Percentiles rank a stretch among this genome's conserved stretches.
Conservation (phyloP, 2,329 filamentous ascomycete genomes). For the Neofusicoccum sp. region DNA sequence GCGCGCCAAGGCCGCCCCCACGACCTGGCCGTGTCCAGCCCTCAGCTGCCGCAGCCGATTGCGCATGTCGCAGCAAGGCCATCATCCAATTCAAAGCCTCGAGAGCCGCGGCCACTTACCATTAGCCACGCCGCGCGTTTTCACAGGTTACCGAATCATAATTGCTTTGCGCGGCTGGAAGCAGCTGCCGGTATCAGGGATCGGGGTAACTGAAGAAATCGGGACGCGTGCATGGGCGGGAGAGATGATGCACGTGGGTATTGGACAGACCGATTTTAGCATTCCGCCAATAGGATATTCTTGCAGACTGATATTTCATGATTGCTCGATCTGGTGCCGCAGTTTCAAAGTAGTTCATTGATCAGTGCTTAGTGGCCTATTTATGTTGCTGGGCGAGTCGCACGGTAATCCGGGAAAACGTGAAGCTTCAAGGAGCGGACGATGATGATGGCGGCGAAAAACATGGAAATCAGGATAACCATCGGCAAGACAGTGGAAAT, state of each 20-base stretch:
- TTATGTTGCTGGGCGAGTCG: too few species aligned
- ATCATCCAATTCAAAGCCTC: constrained; percentile 3
- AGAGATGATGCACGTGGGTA: background rate
- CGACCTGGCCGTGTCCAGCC: constrained; percentile 1
- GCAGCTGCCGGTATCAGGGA: background rate
- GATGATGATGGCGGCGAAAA: too few species aligned
- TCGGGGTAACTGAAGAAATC: constrained; percentile 6
- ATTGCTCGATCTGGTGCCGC: background rate
- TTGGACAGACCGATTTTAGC: background rate
- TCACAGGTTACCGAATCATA: background rate
- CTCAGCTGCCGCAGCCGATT: background rate
- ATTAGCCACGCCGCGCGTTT: constrained; percentile 5
- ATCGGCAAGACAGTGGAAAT: too few species aligned
- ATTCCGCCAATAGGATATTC: background rate
- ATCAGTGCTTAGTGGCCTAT: too few species aligned
- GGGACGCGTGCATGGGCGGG: background rate
- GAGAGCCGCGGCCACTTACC: constrained; percentile 3
- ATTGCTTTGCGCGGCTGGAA: background rate
- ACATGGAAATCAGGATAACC: too few species aligned
- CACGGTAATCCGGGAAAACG: too few species aligned
- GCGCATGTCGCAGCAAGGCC: constrained; percentile 1
- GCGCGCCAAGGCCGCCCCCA: background rate
- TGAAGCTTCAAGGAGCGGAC: too few species aligned
- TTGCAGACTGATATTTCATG: background rate
- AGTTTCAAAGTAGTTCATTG: background rate